Evolutionary conservation across 768 basidiomycete genomes (phyloP).

Genomic region (Pulveroboletus sp.): DNA sequence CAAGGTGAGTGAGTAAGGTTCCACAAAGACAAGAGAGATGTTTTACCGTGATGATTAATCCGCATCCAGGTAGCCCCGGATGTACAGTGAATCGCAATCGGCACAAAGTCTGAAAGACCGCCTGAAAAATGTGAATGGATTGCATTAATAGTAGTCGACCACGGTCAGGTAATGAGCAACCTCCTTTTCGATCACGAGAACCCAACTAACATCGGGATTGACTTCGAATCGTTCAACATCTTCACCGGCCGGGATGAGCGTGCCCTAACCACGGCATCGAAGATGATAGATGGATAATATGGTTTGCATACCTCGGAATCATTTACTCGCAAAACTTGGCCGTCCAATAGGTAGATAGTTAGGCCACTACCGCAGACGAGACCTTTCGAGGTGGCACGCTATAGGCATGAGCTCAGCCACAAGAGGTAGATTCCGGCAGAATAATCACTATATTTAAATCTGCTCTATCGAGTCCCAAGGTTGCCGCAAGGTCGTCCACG

Average conservation of each 20-base stretch:
- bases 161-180: constrained; percentile 35
- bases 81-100: constrained; percentile 50
- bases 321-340: constrained; percentile 47
- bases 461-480: constrained; percentile 66
- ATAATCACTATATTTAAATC: constrained; percentile 72
- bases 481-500: constrained; percentile 87
- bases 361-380: constrained; percentile 72
- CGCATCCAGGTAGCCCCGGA: constrained; percentile 52
- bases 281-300: neutral
- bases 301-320: constrained; percentile 53
- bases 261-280: constrained; percentile 45
- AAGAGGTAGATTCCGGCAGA: neutral
- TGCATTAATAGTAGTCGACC: neutral
- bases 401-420: constrained; percentile 7
- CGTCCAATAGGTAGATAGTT: constrained; percentile 52
- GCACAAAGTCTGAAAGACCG: constrained; percentile 89
- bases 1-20: constrained; percentile 3
- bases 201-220: constrained; percentile 60
- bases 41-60: constrained; percentile 74
- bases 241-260: constrained; percentile 75
- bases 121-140: constrained; percentile 45
- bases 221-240: constrained; percentile 64
- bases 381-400: constrained; percentile 91
- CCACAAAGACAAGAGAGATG: neutral
- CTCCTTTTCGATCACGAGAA: constrained; percentile 94